Evolutionary conservation across 768 basidiomycete genomes (phyloP), one percentile per base, ranked within the genome.

Genomic region (Austroboletus eburneus): DNA sequence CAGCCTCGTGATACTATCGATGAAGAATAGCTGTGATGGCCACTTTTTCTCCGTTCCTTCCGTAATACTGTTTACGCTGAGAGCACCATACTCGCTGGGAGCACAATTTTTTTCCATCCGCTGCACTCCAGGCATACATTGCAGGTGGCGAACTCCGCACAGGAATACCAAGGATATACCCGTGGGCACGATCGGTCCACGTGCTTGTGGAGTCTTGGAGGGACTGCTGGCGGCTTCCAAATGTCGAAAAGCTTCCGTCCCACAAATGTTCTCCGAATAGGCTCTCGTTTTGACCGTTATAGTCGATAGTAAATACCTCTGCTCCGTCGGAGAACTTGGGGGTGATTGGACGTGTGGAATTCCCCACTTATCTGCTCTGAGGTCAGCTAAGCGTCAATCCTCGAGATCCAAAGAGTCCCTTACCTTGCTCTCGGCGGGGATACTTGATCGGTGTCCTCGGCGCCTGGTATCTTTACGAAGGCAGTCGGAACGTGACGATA

Each of bases 71-170:
- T 42, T 44, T 23, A 50, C 36, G 2, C 25, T 57, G 21, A 65
- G 49, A 18, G 43, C 49, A 45, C 56, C 57, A 42, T 57, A 46
- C 44, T 52, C 56, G 40, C 49, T 40, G 2, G 43, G 45, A 13
- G 45, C 49, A 23, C 49, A 48, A 34, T 55, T 58, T 21, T 63
- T 68, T 30, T 55, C 62, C n/a, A n/a, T 72, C 72, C n/a, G 70
- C 68, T 2, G 63, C 61, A 23, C 65, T 60, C 70, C 76, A 73
- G 23, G 58, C 58, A 41, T 59, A 58, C 44, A 57, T 58, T 5
- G 72, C 71, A 20, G 85, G 71, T 2, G 75, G 76, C 14, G 81
- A 83, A 45, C 75, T 74, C 21, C 58, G 68, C 50, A 71, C 63
- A 0, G 83, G 81, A 36, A 66, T 69, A 9, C 76, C 72, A 43